Evolutionary conservation across 2,329 filamentous ascomycete genomes (phyloP).

Genomic region (Venturia effusa): DNA sequence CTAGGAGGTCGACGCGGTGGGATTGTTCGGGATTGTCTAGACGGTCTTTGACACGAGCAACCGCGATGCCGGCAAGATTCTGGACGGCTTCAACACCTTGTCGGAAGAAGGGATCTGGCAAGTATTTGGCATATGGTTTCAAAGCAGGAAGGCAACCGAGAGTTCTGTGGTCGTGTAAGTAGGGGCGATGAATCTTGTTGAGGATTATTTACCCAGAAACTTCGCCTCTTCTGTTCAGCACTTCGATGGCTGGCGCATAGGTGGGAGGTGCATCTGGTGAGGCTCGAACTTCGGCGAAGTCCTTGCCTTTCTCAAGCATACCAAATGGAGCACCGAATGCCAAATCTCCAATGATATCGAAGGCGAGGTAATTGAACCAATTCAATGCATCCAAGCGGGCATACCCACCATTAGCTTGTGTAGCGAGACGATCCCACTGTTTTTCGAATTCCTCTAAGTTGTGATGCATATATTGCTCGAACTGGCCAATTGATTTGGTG

Average conservation of each 20-base stretch:
- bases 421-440: slow-evolving; percentile 58
- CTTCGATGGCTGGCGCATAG: slow-evolving; percentile 72
- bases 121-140: slow-evolving; percentile 68
- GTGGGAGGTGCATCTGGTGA: slow-evolving; percentile 50
- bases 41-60: slow-evolving; percentile 66
- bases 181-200: neutral
- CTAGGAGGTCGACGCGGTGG: slow-evolving; percentile 67
- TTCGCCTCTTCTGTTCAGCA: slow-evolving; percentile 78
- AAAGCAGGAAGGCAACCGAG: slow-evolving; percentile 64
- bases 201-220: slow-evolving; percentile 50
- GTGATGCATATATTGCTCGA: slow-evolving; percentile 77
- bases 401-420: slow-evolving; percentile 40
- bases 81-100: slow-evolving; percentile 64
- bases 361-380: slow-evolving; percentile 67
- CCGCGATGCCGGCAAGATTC: slow-evolving; percentile 77
- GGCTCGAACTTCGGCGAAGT: slow-evolving; percentile 62
- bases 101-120: slow-evolving; percentile 74
- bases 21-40: slow-evolving; percentile 51
- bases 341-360: slow-evolving; percentile 50
- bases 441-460: slow-evolving; percentile 65
- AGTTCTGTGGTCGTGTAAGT: slow-evolving; percentile 32
- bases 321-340: slow-evolving; percentile 71
- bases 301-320: slow-evolving; percentile 67
- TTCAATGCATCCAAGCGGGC: slow-evolving; percentile 62
- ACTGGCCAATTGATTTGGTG: slow-evolving; percentile 67